Evolutionary conservation across 805 yeast genomes (phyloP).

Genomic region (Maudiozyma pseudohumilis): DNA sequence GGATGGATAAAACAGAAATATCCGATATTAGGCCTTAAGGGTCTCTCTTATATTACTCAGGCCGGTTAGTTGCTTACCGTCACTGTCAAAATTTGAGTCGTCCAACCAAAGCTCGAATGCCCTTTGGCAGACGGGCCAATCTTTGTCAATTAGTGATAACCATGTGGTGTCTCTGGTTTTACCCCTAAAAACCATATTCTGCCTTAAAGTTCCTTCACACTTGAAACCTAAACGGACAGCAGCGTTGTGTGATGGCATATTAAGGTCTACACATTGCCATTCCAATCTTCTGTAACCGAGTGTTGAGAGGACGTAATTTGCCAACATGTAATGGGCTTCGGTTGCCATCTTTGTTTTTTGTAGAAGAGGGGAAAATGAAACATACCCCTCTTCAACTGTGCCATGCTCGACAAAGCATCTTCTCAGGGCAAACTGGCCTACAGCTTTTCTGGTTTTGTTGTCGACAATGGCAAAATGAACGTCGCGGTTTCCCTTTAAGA

Average conservation of each 20-base stretch:
- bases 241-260: slow-evolving; percentile 23
- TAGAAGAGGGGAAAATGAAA: slow-evolving; percentile 15
- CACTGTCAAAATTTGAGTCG: not conserved
- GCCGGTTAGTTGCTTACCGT: not conserved
- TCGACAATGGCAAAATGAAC: slow-evolving; percentile 18
- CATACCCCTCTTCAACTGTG: slow-evolving; percentile 24
- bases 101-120: not conserved
- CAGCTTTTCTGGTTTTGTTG: slow-evolving; percentile 12
- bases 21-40: not conserved
- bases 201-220: slow-evolving; percentile 27
- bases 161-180: slow-evolving; percentile 27
- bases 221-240: slow-evolving; percentile 28
- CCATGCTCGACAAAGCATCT: slow-evolving; percentile 22
- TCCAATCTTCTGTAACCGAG: slow-evolving; percentile 27
- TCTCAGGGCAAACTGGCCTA: slow-evolving; percentile 22
- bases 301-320: slow-evolving; percentile 21
- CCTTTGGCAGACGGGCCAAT: slow-evolving; percentile 17
- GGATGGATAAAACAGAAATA: not conserved
- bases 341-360: slow-evolving; percentile 24
- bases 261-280: slow-evolving; percentile 29
- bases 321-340: slow-evolving; percentile 25
- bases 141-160: slow-evolving; percentile 26
- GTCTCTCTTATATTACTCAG: not conserved
- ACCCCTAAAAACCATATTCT: slow-evolving; percentile 22
- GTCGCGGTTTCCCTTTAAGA: not conserved